Base-by-base conservation (phyloP, 371 early-diverging fungal species). In the Apophysomyces trapeziformis region DNA sequence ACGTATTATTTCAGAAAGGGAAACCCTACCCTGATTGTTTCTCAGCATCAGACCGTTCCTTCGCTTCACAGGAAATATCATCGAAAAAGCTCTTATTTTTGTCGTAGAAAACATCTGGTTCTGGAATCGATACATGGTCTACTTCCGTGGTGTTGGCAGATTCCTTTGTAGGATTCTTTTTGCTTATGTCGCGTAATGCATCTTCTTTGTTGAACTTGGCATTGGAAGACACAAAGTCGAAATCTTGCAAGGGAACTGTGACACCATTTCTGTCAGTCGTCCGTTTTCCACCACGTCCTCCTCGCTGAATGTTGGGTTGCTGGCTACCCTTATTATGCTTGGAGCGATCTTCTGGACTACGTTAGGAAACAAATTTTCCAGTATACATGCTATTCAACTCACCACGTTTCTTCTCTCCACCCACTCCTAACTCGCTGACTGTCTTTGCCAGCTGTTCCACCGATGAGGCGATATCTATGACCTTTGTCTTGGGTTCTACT, bases 41-140 rank as follows among this genome's bases (percentile, higher is more conserved):
- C 67, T 50, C 54, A 21, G 72, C 38, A 35, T 82, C 85, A 61
- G 70, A 76, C 70, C 93, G 85, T 67, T 95, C 96, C 75, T 92
- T 93, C 44, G 90, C 84, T 70, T 96, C 96, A 73, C 95, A 94
- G 35, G 96, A 95, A 67, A 96, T 96, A 76, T 96, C 89, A 74
- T 96, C 97, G 79, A 96, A 96, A 82, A 95, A 96, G 32, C 92
- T 91, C 63, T 85, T 85, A 26, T 73, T 83, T 58, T 63, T 67
- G 58, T 68, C 90, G 72, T 90, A 80, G 76, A 93, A 90, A 4
- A 76, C 74, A 43, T 81, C 78, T 1, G 84, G 65, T 18, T 78
- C 79, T 18, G 87, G 83, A 58, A 82, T 79, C 21, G 79, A 66
- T 36, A 85, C 74, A 38, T 75, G 79, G n/a, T 82, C 84, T 5